These are phyloP conservation scores for Leishmania gerbilli DNA, from an alignment of 208 protist species.

Conservation along the genomic window DNA sequence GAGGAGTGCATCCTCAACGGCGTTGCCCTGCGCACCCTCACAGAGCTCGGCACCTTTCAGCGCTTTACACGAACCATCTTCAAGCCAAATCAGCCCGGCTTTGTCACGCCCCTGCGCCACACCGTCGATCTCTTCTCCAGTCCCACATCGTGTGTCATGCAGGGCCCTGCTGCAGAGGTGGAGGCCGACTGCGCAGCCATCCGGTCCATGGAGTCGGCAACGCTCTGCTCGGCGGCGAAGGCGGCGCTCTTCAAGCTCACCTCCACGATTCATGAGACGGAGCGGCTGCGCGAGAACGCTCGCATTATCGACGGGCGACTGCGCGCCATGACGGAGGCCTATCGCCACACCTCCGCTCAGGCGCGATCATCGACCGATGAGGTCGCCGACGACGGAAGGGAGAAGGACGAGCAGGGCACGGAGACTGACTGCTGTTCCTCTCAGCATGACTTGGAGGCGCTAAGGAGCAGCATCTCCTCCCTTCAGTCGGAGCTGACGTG, in stretches of 20 bases:
- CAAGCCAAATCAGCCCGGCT: slow-evolving; percentile 28
- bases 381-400: neutral
- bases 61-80: slow-evolving; percentile 62
- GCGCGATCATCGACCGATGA: neutral
- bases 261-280: neutral
- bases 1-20: slow-evolving; percentile 53
- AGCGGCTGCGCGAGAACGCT: neutral
- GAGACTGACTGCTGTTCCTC: too few relatives aligned
- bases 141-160: slow-evolving; percentile 68
- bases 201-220: slow-evolving; percentile 29
- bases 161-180: slow-evolving; percentile 45
- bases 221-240: neutral
- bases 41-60: slow-evolving; percentile 52
- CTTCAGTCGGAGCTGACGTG: slow-evolving; percentile 3
- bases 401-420: neutral
- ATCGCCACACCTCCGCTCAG: neutral
- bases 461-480: neutral
- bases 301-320: slow-evolving; percentile 8
- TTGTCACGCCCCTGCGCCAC: slow-evolving; percentile 35
- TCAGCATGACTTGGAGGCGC: neutral
- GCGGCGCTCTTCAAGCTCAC: slow-evolving; percentile 16
- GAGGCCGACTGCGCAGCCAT: slow-evolving; percentile 39
- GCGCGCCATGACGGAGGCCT: neutral
- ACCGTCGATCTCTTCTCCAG: slow-evolving; percentile 82
- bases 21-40: slow-evolving; percentile 32